Conservation (phyloP, 1,139 yeast species). For the Torulaspora pretoriensis region DNA sequence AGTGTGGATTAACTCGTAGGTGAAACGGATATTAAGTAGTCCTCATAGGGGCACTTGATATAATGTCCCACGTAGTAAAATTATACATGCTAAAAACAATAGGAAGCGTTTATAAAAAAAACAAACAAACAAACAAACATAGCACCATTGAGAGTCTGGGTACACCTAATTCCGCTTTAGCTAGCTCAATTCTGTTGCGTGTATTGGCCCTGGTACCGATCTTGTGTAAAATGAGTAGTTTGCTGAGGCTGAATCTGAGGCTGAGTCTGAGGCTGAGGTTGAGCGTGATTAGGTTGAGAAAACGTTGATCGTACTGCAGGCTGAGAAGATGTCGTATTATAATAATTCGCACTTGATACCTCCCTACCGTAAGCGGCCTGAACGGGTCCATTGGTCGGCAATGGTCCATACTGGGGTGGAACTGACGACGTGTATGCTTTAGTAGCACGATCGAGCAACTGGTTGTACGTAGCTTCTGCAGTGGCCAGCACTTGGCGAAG, state of each 20-base stretch:
- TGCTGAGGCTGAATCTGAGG: slow-evolving; percentile 3
- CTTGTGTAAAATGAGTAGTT: neutral
- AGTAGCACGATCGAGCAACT: slow-evolving; percentile 50
- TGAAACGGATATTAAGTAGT: too few relatives aligned
- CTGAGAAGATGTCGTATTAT: neutral
- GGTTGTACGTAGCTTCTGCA: slow-evolving; percentile 68
- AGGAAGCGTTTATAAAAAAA: too few relatives aligned
- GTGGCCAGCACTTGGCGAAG: slow-evolving; percentile 63
- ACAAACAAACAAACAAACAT: too few relatives aligned
- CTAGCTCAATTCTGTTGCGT: neutral
- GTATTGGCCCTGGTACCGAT: neutral
- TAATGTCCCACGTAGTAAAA: too few relatives aligned
- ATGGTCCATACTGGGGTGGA: slow-evolving; percentile 7
- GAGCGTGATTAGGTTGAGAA: slow-evolving; percentile 2
- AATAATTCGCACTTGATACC: neutral
- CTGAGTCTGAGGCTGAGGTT: slow-evolving; percentile 3
- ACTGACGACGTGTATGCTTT: slow-evolving; percentile 21
- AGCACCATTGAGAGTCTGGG: neutral
- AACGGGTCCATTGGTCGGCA: neutral
- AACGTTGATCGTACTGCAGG: neutral
- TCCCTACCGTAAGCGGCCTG: neutral
- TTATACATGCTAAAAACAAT: too few relatives aligned
- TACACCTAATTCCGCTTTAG: neutral
- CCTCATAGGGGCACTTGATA: too few relatives aligned
- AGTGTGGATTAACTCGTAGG: neutral